Percentiles rank a stretch among this genome's conserved stretches.
Evolutionary conservation across 2,329 filamentous ascomycete species (phyloP).

Genomic region (Neopestalotiopsis clavispora): DNA sequence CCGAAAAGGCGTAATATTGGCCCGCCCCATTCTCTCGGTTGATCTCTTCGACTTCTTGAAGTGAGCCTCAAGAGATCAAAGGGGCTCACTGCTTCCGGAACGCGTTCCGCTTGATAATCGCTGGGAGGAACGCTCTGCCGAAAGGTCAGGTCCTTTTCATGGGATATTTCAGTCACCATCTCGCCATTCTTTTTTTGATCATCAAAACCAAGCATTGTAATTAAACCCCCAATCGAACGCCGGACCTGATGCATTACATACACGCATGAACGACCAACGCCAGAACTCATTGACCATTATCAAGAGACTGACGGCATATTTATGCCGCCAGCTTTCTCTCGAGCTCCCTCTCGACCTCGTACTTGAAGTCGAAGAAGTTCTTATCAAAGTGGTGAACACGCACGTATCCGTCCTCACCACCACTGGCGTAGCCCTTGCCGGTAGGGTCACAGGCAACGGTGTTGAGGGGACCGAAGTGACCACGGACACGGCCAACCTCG

Average conservation of each 20-base stretch:
- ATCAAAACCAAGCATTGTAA: conserved; percentile 13
- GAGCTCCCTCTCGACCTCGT: conserved; percentile 92
- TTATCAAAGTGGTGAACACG: conserved; percentile 99
- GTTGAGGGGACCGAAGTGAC: conserved; percentile 96
- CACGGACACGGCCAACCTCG: conserved; percentile 95
- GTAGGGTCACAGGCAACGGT: conserved; percentile 93
- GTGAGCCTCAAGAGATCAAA: neutral
- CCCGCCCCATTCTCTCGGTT: neutral
- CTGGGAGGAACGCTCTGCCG: neutral
- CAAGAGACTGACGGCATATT: neutral
- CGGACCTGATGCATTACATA: conserved; percentile 18
- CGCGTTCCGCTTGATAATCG: neutral
- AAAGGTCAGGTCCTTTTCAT: conserved; percentile 7
- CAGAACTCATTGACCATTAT: conserved; percentile 15
- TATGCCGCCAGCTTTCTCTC: conserved; percentile 11
- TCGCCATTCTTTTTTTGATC: conserved; percentile 13
- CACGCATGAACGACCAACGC: conserved; percentile 17
- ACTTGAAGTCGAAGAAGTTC: conserved; percentile 97
- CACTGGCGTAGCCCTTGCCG: conserved; percentile 90
- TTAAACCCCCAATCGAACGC: conserved; percentile 18
- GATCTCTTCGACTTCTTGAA: neutral
- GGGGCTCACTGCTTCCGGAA: neutral
- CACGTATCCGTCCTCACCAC: conserved; percentile 98
- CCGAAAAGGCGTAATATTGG: neutral
- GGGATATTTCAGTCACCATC: conserved; percentile 12